phyloP scores from a whole-genome alignment of 83 land plant species.

The Picea engelmannii region DNA sequence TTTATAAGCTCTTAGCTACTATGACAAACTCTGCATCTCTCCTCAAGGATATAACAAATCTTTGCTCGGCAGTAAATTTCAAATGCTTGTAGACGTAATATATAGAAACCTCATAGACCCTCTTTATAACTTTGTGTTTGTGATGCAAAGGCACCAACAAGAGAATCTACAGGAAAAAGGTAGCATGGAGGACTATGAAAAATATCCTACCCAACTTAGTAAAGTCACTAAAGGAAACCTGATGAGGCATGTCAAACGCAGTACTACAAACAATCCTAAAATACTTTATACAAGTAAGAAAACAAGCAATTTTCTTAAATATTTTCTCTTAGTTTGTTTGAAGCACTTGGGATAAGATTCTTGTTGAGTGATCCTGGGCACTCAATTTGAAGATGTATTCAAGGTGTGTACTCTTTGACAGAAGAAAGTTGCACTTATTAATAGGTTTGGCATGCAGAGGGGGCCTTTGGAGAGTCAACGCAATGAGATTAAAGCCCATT shows the following conservation, averaged over 20 bases:
- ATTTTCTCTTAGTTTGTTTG: no score
- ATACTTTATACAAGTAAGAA: constrained; percentile 47
- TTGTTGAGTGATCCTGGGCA: no score
- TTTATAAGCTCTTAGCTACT: constrained; percentile 82
- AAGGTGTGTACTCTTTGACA: no score
- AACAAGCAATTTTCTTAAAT: no score
- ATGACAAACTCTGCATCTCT: constrained; percentile 75
- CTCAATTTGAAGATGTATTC: no score
- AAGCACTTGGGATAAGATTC: no score
- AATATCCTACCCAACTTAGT: constrained; percentile 81
- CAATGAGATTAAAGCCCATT: no score
- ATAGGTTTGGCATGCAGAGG: no score
- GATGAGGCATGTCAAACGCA: constrained; percentile 89
- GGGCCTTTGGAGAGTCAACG: no score
- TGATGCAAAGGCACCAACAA: constrained; percentile 35
- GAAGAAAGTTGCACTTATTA: no score
- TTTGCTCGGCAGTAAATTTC: constrained; percentile 64
- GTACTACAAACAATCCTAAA: constrained; percentile 81
- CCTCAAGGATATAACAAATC: constrained; percentile 79
- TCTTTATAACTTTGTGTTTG: no score
- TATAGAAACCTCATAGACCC: constrained; percentile 67
- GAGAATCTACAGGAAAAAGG: constrained; percentile 50
- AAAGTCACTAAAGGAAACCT: constrained; percentile 76
- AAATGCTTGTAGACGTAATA: constrained; percentile 77
- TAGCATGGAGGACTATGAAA: constrained; percentile 87